Evolutionary conservation across 176 grass and related monocot species (phyloP).

Genomic region (Melocanna baccifera): DNA sequence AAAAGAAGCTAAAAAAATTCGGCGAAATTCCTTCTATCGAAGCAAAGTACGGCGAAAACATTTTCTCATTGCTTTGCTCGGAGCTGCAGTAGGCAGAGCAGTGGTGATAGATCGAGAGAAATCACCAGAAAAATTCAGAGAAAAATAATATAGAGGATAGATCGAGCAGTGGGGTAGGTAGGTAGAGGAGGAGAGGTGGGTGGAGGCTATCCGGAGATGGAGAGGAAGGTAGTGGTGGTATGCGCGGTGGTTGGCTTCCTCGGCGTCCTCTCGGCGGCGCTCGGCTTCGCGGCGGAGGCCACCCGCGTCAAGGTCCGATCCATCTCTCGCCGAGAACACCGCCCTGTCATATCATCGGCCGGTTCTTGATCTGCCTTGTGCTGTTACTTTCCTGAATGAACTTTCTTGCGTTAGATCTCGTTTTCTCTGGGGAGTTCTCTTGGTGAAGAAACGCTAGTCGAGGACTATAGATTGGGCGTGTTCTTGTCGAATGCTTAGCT

Average conservation of each 20-base stretch:
- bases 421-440: not conserved
- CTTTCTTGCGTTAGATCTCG: slow-evolving; percentile 26
- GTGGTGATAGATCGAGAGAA: not conserved
- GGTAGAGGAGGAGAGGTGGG: too few species aligned
- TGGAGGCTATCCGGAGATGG: slow-evolving; percentile 36
- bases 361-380: not conserved
- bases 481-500: not conserved
- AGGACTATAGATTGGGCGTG: not conserved
- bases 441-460: not conserved
- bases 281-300: slow-evolving; percentile 86
- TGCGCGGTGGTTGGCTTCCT: slow-evolving; percentile 71
- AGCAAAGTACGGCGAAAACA: not conserved
- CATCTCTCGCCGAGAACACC: not conserved
- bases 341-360: not conserved
- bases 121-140: not conserved
- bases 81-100: not conserved
- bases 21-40: not conserved
- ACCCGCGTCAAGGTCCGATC: slow-evolving; percentile 78
- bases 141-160: not conserved
- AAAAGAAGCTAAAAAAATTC: not conserved
- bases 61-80: not conserved
- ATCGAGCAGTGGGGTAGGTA: not conserved
- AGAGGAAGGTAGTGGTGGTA: slow-evolving; percentile 65
- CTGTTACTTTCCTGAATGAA: not conserved
- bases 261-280: slow-evolving; percentile 79